Conservation (phyloP, 441 rosid species). For the Gossypium davidsonii region DNA sequence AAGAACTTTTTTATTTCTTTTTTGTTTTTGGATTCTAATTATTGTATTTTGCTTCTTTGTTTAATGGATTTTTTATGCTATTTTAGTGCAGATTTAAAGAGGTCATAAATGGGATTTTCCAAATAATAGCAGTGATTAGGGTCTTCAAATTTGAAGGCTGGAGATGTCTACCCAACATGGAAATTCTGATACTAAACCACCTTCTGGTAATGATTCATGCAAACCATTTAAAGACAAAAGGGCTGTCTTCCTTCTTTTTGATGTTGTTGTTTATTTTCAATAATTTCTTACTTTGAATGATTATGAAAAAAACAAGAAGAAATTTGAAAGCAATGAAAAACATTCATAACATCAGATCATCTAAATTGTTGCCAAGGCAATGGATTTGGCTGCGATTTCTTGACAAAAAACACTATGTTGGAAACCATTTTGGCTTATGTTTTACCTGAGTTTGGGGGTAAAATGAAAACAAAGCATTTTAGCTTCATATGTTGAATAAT, state of each 20-base stretch:
- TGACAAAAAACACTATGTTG: background rate
- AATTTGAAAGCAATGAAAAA: too few species aligned
- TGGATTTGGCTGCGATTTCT: background rate
- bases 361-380: background rate
- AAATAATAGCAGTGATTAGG: conserved; percentile 28
- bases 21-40: background rate
- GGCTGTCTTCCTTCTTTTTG: background rate
- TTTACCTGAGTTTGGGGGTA: too few species aligned
- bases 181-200: conserved; percentile 28
- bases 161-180: conserved; percentile 53
- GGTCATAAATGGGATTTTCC: conserved; percentile 19
- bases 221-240: background rate
- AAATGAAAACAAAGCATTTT: too few species aligned
- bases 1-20: background rate
- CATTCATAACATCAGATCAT: background rate
- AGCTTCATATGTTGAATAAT: too few species aligned
- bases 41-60: background rate
- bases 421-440: too few species aligned
- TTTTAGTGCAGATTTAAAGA: conserved; percentile 30
- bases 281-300: background rate
- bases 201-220: conserved; percentile 33
- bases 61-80: conserved; percentile 15
- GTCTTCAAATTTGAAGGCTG: conserved; percentile 24
- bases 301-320: background rate
- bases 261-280: background rate